Evolutionary conservation across 768 basidiomycete species (phyloP).

Genomic region (Mycena epipterygia): DNA sequence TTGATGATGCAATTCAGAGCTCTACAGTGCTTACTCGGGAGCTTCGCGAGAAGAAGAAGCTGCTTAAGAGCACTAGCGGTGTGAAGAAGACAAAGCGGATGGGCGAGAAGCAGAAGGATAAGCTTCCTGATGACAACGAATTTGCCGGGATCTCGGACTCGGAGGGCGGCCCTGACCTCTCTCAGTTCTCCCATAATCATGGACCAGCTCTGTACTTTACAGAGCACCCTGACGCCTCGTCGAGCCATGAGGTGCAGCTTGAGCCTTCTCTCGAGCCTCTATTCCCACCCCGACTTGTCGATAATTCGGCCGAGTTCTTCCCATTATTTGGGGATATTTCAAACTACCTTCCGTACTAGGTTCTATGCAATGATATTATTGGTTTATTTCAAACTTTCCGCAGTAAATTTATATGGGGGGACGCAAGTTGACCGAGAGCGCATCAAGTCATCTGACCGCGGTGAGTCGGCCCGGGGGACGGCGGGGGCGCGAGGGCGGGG

Average conservation of each 20-base stretch:
- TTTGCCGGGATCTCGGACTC: not conserved
- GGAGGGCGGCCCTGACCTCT: not conserved
- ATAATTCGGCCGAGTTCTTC: not conserved
- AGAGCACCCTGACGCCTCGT: not conserved
- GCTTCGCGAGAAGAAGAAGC: slow-evolving; percentile 10
- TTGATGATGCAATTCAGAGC: not conserved
- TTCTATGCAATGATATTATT: not conserved
- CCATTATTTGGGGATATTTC: not conserved
- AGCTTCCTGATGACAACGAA: not conserved
- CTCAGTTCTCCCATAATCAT: not conserved
- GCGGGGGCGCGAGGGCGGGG: not conserved
- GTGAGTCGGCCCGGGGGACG: not conserved
- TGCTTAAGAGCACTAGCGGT: not conserved
- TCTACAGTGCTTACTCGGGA: not conserved
- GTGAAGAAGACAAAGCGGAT: slow-evolving; percentile 20
- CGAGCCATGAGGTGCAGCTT: not conserved
- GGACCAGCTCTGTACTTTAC: not conserved
- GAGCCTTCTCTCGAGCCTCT: not conserved
- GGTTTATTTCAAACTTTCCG: not conserved
- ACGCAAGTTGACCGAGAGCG: too few relatives aligned
- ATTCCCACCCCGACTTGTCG: not conserved
- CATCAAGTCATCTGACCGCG: not conserved
- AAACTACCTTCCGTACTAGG: not conserved
- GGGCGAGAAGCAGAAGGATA: slow-evolving; percentile 13
- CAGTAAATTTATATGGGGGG: too few relatives aligned